A percentile compares a stretch with the other conserved stretches of the same genome.
Evolutionary conservation across 2,329 filamentous ascomycete genomes (phyloP).

Genomic region (Samsoniella hepiali): DNA sequence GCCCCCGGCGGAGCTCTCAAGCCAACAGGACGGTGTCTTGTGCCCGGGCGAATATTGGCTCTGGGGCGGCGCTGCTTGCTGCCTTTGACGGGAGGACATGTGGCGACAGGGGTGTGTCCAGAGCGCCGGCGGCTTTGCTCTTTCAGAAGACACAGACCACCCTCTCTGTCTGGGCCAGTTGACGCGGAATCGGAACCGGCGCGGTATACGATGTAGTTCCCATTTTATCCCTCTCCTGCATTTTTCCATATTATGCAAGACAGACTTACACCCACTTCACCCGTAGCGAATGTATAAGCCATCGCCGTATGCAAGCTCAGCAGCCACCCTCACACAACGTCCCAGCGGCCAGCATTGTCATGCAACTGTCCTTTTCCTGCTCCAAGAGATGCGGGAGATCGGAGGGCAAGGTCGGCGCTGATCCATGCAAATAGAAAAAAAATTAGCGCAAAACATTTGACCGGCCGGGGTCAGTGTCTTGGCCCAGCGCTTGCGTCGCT

Average conservation of each 20-base stretch:
- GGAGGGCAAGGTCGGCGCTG: not conserved
- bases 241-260: not conserved
- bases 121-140: not conserved
- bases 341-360: not conserved
- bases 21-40: conserved; percentile 7
- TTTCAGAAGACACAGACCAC: conserved; percentile 11
- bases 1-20: not conserved
- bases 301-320: not conserved
- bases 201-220: not conserved
- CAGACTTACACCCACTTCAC: not conserved
- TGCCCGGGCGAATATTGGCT: not conserved
- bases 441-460: not conserved
- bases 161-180: not conserved
- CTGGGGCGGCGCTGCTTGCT: not conserved
- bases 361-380: not conserved
- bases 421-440: not conserved
- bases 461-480: not conserved
- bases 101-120: conserved; percentile 9
- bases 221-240: not conserved
- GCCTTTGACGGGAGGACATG: conserved; percentile 13
- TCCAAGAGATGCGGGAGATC: not conserved
- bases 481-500: not conserved
- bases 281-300: not conserved
- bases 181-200: not conserved
- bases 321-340: not conserved